Base-by-base conservation (phyloP, 306 rosid genomes). In the Geum urbanum region DNA sequence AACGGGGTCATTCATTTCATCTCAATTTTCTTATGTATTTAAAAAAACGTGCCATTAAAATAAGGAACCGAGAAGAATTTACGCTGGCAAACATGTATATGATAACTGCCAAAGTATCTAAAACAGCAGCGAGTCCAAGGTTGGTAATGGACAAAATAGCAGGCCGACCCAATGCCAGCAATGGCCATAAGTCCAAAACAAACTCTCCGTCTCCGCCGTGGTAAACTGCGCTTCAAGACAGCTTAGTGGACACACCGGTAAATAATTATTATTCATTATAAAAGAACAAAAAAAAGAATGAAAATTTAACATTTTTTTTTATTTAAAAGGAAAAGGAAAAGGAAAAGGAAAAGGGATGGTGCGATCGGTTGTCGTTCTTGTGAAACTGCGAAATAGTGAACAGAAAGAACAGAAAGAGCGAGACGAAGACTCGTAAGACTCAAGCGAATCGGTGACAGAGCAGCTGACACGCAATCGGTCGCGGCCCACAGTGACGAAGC, bases 381-480 rank as follows among this genome's bases (percentile, higher is more conserved):
- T 27, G 15, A 47, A 7, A 7, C 37, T 47, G 49, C 20, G 43
- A 37, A 55, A 10, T 11, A 15, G 32, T 22, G 41, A 53, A 53
- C 35, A 4, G 22, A 5, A 24, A 10, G 5, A 1, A 44, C 12
- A 66, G 19, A 22, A 6, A 24, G 35, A 41, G 32, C 7, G 45
- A 55, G 59, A 41, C 37, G 57, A 48, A 5, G 71, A 61, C 67
- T 40, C 15, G 72, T 35, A 14, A 76, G 62, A 40, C 11, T 7
- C 20, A 3, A 32, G 32, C 55, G 50, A 64, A 72, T 50, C 66
- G 77, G 68, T 52, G 49, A 43, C 66, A 71, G 68, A 62, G 49
- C 67, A 53, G 71, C 50, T 4, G 70, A 64, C 73, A 65, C 67
- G 76, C 77, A 39, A 72, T 56, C 41, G 35, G 35, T 44, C 58